Evolutionary conservation across 768 basidiomycete genomes (phyloP), one percentile per base, ranked within the genome.

Genomic region (Auricularia sp.): DNA sequence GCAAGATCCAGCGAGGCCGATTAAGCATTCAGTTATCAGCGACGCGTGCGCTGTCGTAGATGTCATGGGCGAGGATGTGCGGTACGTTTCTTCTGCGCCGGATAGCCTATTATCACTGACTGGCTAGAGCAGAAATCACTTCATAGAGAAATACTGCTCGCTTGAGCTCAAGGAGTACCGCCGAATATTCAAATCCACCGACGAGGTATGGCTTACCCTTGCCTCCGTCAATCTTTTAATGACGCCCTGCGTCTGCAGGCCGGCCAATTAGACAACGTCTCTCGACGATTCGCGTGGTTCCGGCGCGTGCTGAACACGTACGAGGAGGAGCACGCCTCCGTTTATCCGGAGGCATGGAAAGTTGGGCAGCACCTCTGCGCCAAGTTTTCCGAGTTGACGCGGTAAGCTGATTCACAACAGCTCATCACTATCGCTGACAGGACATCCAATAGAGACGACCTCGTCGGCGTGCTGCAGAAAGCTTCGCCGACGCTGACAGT

Each of bases 231-330:
- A n/a, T 5, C 47, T 29, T 61, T n/a, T 51, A 8, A 61, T 18
- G 16, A 56, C 44, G 36, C 44, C 36, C 61, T 10, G 1, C 23
- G n/a, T n/a, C 29, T 23, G 10, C 61, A 77, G 75, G 81, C 97
- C 1, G 97, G 96, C 3, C 93, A 97, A 70, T 80, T 99, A 58
- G 97, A 99, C 77, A 99, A 99, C 68, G 81, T 97, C 5, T 85
- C 92, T 0, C 80, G 97, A 16, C 84, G 97, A 51, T 98, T 93
- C 69, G 92, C 94, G 3, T 99, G 95, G 94, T 98, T 98, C 76
- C 81, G 90, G 23, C 84, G 95, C 35, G 74, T 94, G 36, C 76
- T 99, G 23, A 85, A 87, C 64, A 85, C 84, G 4, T 91, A 97
- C 73, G 95, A 98, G 69, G 81, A 90, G 7, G 95, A 97, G 68